phyloP scores from a whole-genome alignment of 75 land plant species.

The Cunninghamia lanceolata region DNA sequence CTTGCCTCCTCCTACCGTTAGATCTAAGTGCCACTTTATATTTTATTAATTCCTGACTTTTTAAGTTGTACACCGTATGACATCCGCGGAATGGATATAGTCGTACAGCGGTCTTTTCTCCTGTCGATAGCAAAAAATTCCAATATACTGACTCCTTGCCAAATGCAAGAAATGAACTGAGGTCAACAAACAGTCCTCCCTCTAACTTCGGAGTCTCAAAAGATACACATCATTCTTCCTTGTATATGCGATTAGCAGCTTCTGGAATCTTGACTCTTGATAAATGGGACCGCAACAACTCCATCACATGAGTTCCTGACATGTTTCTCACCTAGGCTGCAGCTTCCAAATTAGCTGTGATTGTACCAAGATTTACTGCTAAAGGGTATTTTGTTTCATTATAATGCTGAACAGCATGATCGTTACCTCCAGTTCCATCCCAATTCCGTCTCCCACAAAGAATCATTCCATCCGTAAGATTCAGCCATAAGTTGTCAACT shows the following conservation, averaged over 20 bases:
- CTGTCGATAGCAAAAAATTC: too few relatives aligned
- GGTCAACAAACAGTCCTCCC: slow-evolving; percentile 86
- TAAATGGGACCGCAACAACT: slow-evolving; percentile 72
- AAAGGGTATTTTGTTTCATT: slow-evolving; percentile 81
- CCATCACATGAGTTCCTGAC: slow-evolving; percentile 41
- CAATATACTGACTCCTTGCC: slow-evolving; percentile 81
- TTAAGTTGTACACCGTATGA: too few relatives aligned
- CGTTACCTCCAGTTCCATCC: slow-evolving; percentile 80
- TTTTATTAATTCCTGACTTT: too few relatives aligned
- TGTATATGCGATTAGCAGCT: slow-evolving; percentile 88
- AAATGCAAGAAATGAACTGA: slow-evolving; percentile 86
- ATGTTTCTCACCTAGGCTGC: background rate
- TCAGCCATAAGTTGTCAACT: too few relatives aligned
- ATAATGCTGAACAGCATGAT: slow-evolving; percentile 71
- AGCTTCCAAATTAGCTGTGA: too few relatives aligned
- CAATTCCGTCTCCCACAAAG: slow-evolving; percentile 73
- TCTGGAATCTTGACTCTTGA: slow-evolving; percentile 84
- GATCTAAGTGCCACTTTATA: too few relatives aligned
- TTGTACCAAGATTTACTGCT: too few relatives aligned
- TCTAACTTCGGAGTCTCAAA: slow-evolving; percentile 95
- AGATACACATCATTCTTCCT: slow-evolving; percentile 93
- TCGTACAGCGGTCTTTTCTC: too few relatives aligned
- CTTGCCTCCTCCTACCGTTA: too few relatives aligned
- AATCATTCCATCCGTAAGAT: slow-evolving; percentile 71
- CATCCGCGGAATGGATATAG: too few relatives aligned